Conservation (phyloP, 2,329 filamentous ascomycete genomes). For the Passalora sequoiae region DNA sequence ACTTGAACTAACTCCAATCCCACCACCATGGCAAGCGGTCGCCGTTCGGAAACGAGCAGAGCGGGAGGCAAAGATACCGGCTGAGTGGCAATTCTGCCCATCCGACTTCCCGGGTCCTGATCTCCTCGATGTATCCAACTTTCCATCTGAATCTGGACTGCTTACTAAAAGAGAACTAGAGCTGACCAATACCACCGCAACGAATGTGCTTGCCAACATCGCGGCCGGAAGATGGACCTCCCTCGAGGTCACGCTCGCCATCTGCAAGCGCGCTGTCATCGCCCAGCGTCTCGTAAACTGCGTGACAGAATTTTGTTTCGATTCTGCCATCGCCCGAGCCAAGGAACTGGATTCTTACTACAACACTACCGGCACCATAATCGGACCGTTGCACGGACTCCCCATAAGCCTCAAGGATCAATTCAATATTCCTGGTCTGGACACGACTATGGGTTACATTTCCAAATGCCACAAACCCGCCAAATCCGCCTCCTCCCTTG, state of each 20-base stretch:
- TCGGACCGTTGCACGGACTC: constrained; percentile 46
- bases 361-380: constrained; percentile 29
- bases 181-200: constrained; percentile 48
- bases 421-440: constrained; percentile 14
- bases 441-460: constrained; percentile 15
- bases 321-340: constrained; percentile 30
- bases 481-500: constrained; percentile 37
- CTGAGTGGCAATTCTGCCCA: constrained; percentile 36
- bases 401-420: constrained; percentile 52
- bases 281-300: constrained; percentile 31
- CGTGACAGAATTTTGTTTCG: constrained; percentile 41
- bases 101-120: constrained; percentile 47
- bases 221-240: constrained; percentile 11
- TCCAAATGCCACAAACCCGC: constrained; percentile 27
- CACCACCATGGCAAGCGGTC: constrained; percentile 37
- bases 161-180: constrained; percentile 41
- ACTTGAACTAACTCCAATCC: background rate
- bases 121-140: constrained; percentile 35
- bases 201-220: constrained; percentile 18
- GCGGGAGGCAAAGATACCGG: constrained; percentile 39
- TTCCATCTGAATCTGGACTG: constrained; percentile 10
- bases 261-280: constrained; percentile 37
- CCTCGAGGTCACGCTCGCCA: constrained; percentile 32
- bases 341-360: constrained; percentile 21
- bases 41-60: constrained; percentile 41